Percentiles rank a stretch among this genome's conserved stretches.
These are phyloP conservation scores for Ogataea allantospora DNA, from an alignment of 805 yeast species.

Conservation along the genomic window DNA sequence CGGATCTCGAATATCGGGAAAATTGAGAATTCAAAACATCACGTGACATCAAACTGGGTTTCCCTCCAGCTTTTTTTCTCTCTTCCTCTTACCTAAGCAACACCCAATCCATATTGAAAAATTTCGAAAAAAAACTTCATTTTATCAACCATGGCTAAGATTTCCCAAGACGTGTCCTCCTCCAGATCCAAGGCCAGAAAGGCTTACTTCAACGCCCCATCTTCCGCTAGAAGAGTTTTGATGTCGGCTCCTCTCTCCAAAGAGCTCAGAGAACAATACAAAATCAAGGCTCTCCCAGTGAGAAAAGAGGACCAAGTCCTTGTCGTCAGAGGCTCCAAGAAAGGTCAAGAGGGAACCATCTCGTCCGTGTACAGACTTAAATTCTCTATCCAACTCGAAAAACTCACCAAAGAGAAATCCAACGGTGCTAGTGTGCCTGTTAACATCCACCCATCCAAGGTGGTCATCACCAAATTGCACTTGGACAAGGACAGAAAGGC, in stretches of 20 bases:
- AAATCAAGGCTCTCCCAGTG: conserved; percentile 92
- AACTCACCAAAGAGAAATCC: conserved; percentile 95
- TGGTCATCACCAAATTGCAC: conserved; percentile 97
- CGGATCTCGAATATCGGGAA: background rate
- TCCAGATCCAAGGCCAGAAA: conserved; percentile 99
- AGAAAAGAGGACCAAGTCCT: conserved; percentile 96
- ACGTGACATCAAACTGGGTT: conserved; percentile 3
- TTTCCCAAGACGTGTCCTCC: conserved; percentile 84
- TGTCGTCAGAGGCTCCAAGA: conserved; percentile 98
- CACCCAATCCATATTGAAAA: conserved; percentile 3
- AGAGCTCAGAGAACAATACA: conserved; percentile 97
- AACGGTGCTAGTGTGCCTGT: conserved; percentile 97
- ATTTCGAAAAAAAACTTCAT: conserved; percentile 7
- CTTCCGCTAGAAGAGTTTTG: conserved; percentile 89
- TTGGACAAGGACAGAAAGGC: conserved; percentile 99
- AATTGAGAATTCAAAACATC: background rate
- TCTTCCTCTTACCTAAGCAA: conserved; percentile 6
- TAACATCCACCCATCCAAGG: conserved; percentile 98
- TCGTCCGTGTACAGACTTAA: conserved; percentile 98
- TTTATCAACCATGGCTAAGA: conserved; percentile 32
- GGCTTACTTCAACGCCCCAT: conserved; percentile 98
- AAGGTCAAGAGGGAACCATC: conserved; percentile 99
- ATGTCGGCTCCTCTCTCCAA: conserved; percentile 98
- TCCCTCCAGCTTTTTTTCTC: background rate
- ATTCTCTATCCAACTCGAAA: conserved; percentile 94